Percentiles rank a stretch among this genome's conserved stretches.
phyloP scores from a whole-genome alignment of 768 basidiomycete species.

The Rhizopogon vulgaris region DNA sequence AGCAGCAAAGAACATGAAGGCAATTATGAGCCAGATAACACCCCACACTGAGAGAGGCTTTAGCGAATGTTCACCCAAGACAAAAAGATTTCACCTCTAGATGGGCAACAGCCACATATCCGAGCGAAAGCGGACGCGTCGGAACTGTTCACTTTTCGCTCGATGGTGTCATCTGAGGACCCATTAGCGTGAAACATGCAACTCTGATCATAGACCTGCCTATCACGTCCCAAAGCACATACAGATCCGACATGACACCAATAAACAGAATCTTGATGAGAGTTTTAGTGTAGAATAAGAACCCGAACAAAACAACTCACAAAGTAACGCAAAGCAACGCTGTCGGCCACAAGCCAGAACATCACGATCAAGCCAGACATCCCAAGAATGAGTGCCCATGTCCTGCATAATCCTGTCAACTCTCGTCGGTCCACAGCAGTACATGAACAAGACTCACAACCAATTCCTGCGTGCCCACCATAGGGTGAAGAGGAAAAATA shows the following conservation, averaged over 20 bases:
- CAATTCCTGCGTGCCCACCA: conserved; percentile 82
- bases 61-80: background rate
- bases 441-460: conserved; percentile 43
- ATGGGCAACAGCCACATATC: conserved; percentile 82
- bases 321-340: conserved; percentile 70
- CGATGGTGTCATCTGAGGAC: conserved; percentile 69
- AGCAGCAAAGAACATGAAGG: conserved; percentile 66
- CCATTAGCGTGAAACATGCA: background rate
- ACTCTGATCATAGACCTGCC: conserved; percentile 34
- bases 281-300: background rate
- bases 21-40: conserved; percentile 77
- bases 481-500: conserved; percentile 80
- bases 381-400: conserved; percentile 72
- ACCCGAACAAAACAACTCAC: conserved; percentile 32
- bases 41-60: conserved; percentile 62
- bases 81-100: conserved; percentile 46
- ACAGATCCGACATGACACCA: conserved; percentile 84
- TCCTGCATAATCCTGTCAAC: conserved; percentile 33
- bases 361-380: conserved; percentile 76
- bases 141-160: conserved; percentile 78
- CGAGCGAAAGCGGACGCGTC: conserved; percentile 83
- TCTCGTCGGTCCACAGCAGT: background rate
- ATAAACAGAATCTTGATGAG: conserved; percentile 63
- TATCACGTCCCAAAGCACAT: conserved; percentile 84
- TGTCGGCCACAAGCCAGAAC: conserved; percentile 79